These are phyloP conservation scores for Vitis cinerea DNA, from an alignment of 164 flowering plant genomes.

Conservation along the genomic window DNA sequence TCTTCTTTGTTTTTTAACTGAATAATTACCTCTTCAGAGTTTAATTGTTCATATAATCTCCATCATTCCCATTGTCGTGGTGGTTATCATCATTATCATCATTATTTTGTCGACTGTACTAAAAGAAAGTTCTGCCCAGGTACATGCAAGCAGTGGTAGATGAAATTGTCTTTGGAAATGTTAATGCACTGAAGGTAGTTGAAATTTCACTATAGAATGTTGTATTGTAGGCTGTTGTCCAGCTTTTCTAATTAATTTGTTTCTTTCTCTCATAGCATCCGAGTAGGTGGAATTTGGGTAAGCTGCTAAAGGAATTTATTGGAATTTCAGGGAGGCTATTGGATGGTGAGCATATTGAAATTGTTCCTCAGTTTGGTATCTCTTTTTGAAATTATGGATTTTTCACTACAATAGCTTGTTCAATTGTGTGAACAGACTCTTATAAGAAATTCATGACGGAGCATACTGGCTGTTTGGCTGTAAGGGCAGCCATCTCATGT, in stretches of 20 bases:
- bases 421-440: too few species aligned
- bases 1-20: too few species aligned
- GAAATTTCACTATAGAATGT: conserved; percentile 2
- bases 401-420: background rate
- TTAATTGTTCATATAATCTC: too few species aligned
- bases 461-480: too few species aligned
- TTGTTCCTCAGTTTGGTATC: background rate
- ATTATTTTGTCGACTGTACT: background rate
- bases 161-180: conserved; percentile 70
- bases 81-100: background rate
- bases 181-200: conserved; percentile 66
- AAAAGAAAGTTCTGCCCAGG: conserved; percentile 37
- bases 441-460: background rate
- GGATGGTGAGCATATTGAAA: conserved; percentile 43
- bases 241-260: conserved; percentile 6
- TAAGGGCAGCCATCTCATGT: too few species aligned
- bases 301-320: conserved; percentile 64
- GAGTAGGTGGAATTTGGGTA: conserved; percentile 63
- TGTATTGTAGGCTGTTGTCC: background rate
- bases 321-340: conserved; percentile 51
- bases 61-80: background rate
- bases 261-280: conserved; percentile 57
- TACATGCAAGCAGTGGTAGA: conserved; percentile 98
- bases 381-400: background rate
- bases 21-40: too few species aligned